A percentile compares a stretch with the other conserved stretches of the same genome.
Conservation (phyloP, 192 early-diverging fungal genomes). For the Geranomyces variabilis region DNA sequence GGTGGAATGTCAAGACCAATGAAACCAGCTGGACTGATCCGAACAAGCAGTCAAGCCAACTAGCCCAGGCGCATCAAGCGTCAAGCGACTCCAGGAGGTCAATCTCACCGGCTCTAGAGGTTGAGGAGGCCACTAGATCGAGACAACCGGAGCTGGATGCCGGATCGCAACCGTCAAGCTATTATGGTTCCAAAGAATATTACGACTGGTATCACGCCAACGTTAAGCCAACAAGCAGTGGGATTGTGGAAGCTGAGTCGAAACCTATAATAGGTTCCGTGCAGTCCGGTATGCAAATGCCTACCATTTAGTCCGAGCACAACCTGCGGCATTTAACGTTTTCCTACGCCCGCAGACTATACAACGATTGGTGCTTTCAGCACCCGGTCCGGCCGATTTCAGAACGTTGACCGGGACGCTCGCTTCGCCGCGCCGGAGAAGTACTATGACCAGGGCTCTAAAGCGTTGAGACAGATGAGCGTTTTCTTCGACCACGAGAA, state of each 20-base stretch:
- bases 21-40: slow-evolving; percentile 48
- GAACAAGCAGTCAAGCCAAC: not conserved
- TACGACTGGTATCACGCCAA: slow-evolving; percentile 43
- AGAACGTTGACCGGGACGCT: slow-evolving; percentile 29
- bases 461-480: slow-evolving; percentile 42
- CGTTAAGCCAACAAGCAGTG: too few species aligned
- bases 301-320: too few species aligned
- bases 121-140: too few species aligned
- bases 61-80: too few species aligned
- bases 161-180: slow-evolving; percentile 11
- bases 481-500: slow-evolving; percentile 40
- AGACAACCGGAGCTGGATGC: too few species aligned
- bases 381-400: slow-evolving; percentile 38
- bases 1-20: slow-evolving; percentile 40
- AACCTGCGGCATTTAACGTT: too few species aligned
- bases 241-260: too few species aligned
- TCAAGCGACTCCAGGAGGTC: too few species aligned
- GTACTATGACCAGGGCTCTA: slow-evolving; percentile 40
- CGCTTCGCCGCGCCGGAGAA: slow-evolving; percentile 30
- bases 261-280: too few species aligned
- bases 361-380: slow-evolving; percentile 37
- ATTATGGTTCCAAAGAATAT: slow-evolving; percentile 39
- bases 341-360: slow-evolving; percentile 22
- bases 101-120: too few species aligned
- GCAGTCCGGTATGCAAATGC: too few species aligned